Base-by-base conservation (phyloP, 352 stramenopile species). In the Globisporangium barbulae region DNA sequence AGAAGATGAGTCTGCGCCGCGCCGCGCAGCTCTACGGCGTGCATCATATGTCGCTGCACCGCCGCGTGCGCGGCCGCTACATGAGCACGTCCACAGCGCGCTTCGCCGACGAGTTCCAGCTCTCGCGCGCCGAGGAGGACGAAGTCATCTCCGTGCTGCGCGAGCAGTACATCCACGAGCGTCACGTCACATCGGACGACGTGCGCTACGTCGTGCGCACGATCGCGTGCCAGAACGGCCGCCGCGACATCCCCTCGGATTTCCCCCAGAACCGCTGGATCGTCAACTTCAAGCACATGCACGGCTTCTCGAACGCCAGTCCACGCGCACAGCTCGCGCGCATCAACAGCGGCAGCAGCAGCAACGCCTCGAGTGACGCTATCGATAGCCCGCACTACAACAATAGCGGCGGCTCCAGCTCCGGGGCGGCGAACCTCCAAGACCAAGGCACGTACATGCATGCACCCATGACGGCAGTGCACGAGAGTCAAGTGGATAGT, bases 241-340 rank as follows among this genome's bases (percentile, higher is more conserved):
- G 64, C 22, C 67, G 64, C 30, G 7, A 52, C 4, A 57, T 88
- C 37, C 74, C 75, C 19, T 49, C 70, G 37, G 78, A 85, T 63
- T 88, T 88, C 44, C 78, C 76, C 0, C 70, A 74, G 41, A 76
- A 62, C 10, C 67, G 66, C 42, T 88, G 78, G 78, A 72, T 88
- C 65, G 59, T 71, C 25, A 61, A 72, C 41, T 88, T 88, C 54
- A 79, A 80, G 66, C 78, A 74, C n/a, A 55, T 61, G 25, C 68
- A 85, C 57, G 76, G 76, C 59, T 81, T 88, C 53, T 62, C 52
- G 25, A 28, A 37, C 19, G 37, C 78, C 35, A 66, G 70, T n/a
- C 70, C 62, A 10, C 35, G 44, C 42, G 22, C 61, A 61, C 48
- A 52, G 52, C 15, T 53, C 48, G 22, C 37, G 25, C 21, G 63